Percentiles rank a stretch among this genome's conserved stretches.
Conservation (phyloP, 768 basidiomycete genomes). For the Glaciozyma martinii region DNA sequence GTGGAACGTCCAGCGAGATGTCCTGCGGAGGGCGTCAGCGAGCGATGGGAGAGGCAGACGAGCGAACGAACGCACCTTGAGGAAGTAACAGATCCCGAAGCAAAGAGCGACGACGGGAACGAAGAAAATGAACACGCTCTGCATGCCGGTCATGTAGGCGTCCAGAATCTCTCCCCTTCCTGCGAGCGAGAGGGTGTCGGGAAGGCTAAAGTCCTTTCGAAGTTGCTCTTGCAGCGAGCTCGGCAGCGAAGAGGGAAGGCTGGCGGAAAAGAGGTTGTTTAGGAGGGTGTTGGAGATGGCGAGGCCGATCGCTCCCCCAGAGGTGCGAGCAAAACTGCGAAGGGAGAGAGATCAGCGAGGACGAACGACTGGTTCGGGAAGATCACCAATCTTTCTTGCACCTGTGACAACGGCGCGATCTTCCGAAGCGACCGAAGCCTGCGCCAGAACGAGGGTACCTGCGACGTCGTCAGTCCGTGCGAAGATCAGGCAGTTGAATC, state of each 20-base stretch:
- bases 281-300: constrained; percentile 37
- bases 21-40: not conserved
- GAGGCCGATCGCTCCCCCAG: constrained; percentile 38
- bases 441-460: constrained; percentile 32
- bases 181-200: not conserved
- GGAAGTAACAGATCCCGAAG: constrained; percentile 28
- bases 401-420: constrained; percentile 38
- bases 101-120: constrained; percentile 27
- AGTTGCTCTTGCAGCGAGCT: constrained; percentile 9
- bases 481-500: not conserved
- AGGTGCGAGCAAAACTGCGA: constrained; percentile 36
- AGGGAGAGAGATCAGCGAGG: not conserved
- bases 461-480: not conserved
- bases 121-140: constrained; percentile 35
- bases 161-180: constrained; percentile 11
- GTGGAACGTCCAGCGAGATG: constrained; percentile 3
- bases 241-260: constrained; percentile 7
- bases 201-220: constrained; percentile 9
- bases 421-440: constrained; percentile 29
- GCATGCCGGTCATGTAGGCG: constrained; percentile 33
- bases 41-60: not conserved
- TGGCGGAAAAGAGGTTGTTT: constrained; percentile 32
- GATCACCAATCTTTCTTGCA: constrained; percentile 11
- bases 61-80: constrained; percentile 22
- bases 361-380: too few species aligned